These are phyloP conservation scores for Colletotrichum camelliae DNA, from an alignment of 2,329 filamentous ascomycete genomes.

Conservation along the genomic window DNA sequence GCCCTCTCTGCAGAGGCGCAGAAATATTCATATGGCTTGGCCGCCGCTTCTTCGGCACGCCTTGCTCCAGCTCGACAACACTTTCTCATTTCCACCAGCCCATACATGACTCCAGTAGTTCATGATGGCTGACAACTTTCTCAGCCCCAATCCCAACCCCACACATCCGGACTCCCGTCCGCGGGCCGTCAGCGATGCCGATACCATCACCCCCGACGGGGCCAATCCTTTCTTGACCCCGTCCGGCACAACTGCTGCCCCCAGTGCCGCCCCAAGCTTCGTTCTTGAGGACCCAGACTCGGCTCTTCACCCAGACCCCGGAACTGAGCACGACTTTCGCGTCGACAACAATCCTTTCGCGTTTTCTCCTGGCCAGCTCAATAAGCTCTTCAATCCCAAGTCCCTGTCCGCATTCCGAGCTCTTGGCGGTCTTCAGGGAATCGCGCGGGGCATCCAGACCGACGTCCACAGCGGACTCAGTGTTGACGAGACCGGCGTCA, in stretches of 20 bases:
- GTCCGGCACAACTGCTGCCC: slow-evolving; percentile 3
- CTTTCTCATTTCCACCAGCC: background rate
- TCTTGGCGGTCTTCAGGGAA: slow-evolving; percentile 70
- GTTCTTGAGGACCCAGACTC: slow-evolving; percentile 42
- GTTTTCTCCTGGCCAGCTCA: slow-evolving; percentile 75
- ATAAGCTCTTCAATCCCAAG: slow-evolving; percentile 78
- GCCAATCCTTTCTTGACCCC: slow-evolving; percentile 28
- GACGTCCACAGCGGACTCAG: slow-evolving; percentile 69
- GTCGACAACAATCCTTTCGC: slow-evolving; percentile 78
- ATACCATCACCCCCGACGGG: slow-evolving; percentile 11
- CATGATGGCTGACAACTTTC: slow-evolving; percentile 12
- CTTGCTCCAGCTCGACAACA: slow-evolving; percentile 17
- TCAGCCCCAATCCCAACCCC: slow-evolving; percentile 14
- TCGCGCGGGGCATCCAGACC: slow-evolving; percentile 73
- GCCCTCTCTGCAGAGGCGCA: background rate
- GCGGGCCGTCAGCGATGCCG: slow-evolving; percentile 18
- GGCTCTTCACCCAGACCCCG: slow-evolving; percentile 71
- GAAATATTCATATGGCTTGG: slow-evolving; percentile 13
- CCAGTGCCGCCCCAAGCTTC: slow-evolving; percentile 11
- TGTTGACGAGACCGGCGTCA: slow-evolving; percentile 67
- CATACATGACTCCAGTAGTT: background rate
- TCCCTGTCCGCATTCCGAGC: slow-evolving; percentile 74
- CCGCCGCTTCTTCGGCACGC: slow-evolving; percentile 11
- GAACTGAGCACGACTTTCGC: slow-evolving; percentile 70
- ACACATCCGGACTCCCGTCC: slow-evolving; percentile 5